Evolutionary conservation across 2,329 filamentous ascomycete genomes (phyloP), one percentile per base, ranked within the genome.

Genomic region (Claviceps spartinae): DNA sequence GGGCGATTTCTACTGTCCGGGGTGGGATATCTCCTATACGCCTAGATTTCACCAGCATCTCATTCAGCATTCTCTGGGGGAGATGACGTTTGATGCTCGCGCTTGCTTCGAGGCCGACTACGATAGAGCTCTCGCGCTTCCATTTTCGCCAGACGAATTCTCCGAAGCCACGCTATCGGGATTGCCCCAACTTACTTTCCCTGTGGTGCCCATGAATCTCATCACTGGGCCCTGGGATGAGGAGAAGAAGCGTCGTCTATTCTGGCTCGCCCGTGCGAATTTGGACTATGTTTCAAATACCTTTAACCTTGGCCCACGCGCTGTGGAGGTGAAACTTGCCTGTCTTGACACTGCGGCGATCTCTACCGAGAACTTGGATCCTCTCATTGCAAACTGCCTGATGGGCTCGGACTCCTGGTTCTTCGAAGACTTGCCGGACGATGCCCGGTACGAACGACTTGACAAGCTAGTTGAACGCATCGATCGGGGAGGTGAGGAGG

Each of bases 191-290:
- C 63, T 74, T 13, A 70, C 75, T 49, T 63, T 61, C 11, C 55
- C 59, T 6, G 62, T 64, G 4, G 64, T 75, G 41, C 73, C 73
- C 6, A 60, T 63, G 11, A 41, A 59, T 64, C 30, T 34, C 30
- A 34, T 34, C 1, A 34, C 30, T 11, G 30, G 9, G 30, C 30
- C 30, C 3, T 34, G 30, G 30, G 1, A 34, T 4, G 30, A 34
- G 9, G 30, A 34, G 30, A 11, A 34, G 30, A 34, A 34, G 18
- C 65, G 67, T 41, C 70, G 70, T 30, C 61, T 75, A 7, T 73
- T 74, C 59, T 75, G 73, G 73, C 62, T 76, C 20, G 59, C 66
- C 8, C 65, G 69, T 38, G 67, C 64, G 5, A 71, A 72, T 14
- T 62, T 67, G 49, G 58, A 57, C 4, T 44, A 30, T 67, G 8